Percentiles rank a stretch among this genome's conserved stretches.
These are phyloP conservation scores for Paecilomyces sp. DNA, from an alignment of 2,329 filamentous ascomycete genomes.

Conservation along the genomic window DNA sequence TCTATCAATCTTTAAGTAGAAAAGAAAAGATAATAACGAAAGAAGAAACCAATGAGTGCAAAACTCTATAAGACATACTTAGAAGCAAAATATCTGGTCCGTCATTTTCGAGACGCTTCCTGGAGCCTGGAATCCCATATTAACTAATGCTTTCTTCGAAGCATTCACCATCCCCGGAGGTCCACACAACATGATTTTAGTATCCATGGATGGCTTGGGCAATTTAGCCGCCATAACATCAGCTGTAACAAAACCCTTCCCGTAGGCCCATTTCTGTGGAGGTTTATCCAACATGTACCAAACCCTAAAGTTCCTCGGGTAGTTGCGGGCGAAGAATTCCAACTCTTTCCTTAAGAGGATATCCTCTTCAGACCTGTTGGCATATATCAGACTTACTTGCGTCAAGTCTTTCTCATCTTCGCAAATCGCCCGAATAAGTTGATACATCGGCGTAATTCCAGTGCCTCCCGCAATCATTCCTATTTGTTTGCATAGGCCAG, in stretches of 20 bases:
- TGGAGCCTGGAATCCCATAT: conserved; percentile 46
- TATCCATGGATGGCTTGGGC: conserved; percentile 38
- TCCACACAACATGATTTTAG: conserved; percentile 54
- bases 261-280: conserved; percentile 41
- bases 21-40: background rate
- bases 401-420: conserved; percentile 55
- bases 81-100: conserved; percentile 53
- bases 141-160: conserved; percentile 44
- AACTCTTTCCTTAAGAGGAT: conserved; percentile 53
- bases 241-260: conserved; percentile 45
- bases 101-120: conserved; percentile 45
- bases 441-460: conserved; percentile 49
- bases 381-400: conserved; percentile 51
- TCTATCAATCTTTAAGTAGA: background rate
- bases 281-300: conserved; percentile 49
- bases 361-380: conserved; percentile 52
- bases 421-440: conserved; percentile 57
- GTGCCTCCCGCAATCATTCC: conserved; percentile 35
- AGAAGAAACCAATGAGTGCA: background rate
- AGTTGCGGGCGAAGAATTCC: conserved; percentile 45
- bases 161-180: conserved; percentile 55
- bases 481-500: conserved; percentile 22
- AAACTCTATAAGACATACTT: conserved; percentile 4
- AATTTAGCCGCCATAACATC: conserved; percentile 45
- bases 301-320: conserved; percentile 49